Evolutionary conservation across 257 asterid genomes (phyloP).

Genomic region (Petrea volubilis): DNA sequence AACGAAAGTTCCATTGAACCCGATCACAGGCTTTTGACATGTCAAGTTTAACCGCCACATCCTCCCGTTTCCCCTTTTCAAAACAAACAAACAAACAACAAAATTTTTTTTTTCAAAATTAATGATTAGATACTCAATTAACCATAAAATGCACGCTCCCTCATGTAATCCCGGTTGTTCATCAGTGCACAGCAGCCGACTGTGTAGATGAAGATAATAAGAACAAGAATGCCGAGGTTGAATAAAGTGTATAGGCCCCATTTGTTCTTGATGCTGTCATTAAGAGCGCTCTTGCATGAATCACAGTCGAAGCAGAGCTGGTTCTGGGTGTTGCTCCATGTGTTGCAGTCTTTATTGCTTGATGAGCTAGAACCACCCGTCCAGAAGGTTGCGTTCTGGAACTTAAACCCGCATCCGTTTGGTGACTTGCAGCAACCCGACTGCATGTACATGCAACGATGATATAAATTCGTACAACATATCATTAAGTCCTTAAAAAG

Average conservation of each 20-base stretch:
- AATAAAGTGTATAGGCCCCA: constrained; percentile 57
- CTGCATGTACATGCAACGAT: constrained; percentile 40
- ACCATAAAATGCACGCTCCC: constrained; percentile 3
- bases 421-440: constrained; percentile 91
- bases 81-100: too few relatives aligned
- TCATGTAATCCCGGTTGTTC: constrained; percentile 33
- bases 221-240: constrained; percentile 37
- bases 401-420: constrained; percentile 49
- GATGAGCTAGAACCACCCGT: constrained; percentile 48
- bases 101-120: too few relatives aligned
- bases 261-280: constrained; percentile 46
- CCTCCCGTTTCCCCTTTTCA: too few relatives aligned
- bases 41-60: too few relatives aligned
- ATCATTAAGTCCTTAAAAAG: too few relatives aligned
- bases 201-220: constrained; percentile 44
- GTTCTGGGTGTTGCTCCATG: constrained; percentile 62
- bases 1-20: too few relatives aligned
- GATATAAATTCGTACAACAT: too few relatives aligned
- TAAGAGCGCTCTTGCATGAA: constrained; percentile 57
- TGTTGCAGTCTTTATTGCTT: constrained; percentile 57
- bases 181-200: constrained; percentile 73
- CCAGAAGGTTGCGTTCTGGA: constrained; percentile 58
- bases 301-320: constrained; percentile 66
- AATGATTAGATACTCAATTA: too few relatives aligned
- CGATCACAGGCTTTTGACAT: too few relatives aligned